Evolutionary conservation across 345 rosid species (phyloP), one percentile per base, ranked within the genome.

Genomic region (Hevea brasiliensis): DNA sequence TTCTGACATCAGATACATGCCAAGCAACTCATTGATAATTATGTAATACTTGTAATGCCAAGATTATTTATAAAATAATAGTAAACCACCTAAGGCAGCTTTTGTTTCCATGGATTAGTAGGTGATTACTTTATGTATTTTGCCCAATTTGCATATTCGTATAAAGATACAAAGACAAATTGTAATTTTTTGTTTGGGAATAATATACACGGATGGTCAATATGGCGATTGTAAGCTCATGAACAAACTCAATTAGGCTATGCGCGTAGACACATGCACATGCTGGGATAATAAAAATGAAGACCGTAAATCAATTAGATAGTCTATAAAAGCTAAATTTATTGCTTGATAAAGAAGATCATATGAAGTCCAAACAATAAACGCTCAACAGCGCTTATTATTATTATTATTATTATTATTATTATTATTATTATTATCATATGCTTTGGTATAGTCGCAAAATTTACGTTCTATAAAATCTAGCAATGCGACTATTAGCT

Each of bases 401-500:
- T 26, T 24, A 65, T 65, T 4, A 32, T 20, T 41, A 32, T 32
- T 15, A 37, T 8, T 4, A 32, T 20, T 41, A 32, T 32, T 15
- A 37, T 8, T 4, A 32, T 20, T 41, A 32, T 32, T 15, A 37
- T 8, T 4, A 32, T 20, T 41, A 32, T 32, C 26, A 37, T 8
- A 35, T 26, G 32, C n/a, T 1, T 29, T 24, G 12, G 41, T 12
- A 24, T 21, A 50, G 20, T 24, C 11, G 10, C 27, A 17, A 32
- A 32, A 4, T 32, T 32, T 17, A 74, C 17, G 18, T n/a, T 13
- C 13, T 14, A 65, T 83, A 56, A 26, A 82, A 81, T 62, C 27
- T 83, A 14, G 97, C 97, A 73, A 91, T 84, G 0, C 73, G 74
- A 21, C 94, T 92, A 74, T 81, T 59, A 57, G 76, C 92, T 60